Conservation (phyloP, 2,329 filamentous ascomycete genomes). For the Colletotrichum sp. region DNA sequence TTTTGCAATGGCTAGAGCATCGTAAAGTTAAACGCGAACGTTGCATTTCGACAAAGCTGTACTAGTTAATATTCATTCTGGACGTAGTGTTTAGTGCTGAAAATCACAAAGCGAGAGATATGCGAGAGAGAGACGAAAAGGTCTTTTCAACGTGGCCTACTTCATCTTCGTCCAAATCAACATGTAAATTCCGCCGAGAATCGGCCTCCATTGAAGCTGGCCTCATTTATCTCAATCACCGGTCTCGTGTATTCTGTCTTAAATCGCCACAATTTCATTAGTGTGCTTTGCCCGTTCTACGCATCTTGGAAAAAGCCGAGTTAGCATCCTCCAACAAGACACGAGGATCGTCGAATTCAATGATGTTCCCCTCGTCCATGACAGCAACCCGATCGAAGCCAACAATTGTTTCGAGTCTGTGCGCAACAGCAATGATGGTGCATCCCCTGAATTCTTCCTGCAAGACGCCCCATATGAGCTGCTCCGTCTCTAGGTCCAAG, state of each 20-base stretch:
- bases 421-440: not conserved
- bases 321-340: rapidly evolving
- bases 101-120: no score
- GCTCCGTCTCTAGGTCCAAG: not conserved
- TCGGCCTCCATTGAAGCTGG: no score
- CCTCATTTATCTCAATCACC: no score
- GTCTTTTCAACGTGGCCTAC: no score
- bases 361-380: not conserved
- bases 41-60: not conserved
- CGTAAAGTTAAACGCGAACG: rapidly evolving
- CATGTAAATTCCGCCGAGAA: no score
- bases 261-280: not conserved
- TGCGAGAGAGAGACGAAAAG: no score
- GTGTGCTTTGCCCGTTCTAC: not conserved
- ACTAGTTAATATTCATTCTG: not conserved
- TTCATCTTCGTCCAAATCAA: no score
- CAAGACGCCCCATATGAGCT: not conserved
- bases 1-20: not conserved
- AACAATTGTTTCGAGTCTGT: not conserved
- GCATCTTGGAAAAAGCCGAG: not conserved
- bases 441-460: not conserved
- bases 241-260: not conserved
- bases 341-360: not conserved
- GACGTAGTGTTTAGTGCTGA: no score
- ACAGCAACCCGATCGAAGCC: not conserved